These are phyloP conservation scores for Recurvomyces mirabilis DNA, from an alignment of 495 filamentous ascomycete genomes.

Conservation along the genomic window DNA sequence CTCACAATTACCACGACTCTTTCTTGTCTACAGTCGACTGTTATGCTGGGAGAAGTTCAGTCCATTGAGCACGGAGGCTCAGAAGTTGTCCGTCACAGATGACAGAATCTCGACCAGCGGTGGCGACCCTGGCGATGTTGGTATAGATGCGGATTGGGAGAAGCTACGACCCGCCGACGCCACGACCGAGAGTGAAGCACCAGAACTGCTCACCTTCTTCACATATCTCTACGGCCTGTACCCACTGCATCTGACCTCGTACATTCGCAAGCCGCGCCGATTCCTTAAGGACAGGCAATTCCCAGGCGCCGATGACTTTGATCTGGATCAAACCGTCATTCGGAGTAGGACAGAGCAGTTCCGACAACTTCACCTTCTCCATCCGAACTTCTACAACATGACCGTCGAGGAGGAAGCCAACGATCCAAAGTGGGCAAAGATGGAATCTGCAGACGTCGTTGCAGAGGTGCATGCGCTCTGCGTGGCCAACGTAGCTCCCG, in stretches of 20 bases:
- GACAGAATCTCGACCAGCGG: constrained; percentile 7
- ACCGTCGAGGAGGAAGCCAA: constrained; percentile 61
- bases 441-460: constrained; percentile 59
- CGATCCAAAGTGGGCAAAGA: constrained; percentile 61
- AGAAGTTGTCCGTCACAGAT: constrained; percentile 12
- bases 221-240: constrained; percentile 68
- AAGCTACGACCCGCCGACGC: constrained; percentile 45
- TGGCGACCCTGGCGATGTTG: constrained; percentile 10
- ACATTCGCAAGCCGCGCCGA: constrained; percentile 62
- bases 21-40: constrained; percentile 62
- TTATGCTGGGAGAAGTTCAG: constrained; percentile 57
- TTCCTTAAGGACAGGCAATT: constrained; percentile 54
- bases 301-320: constrained; percentile 52
- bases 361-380: constrained; percentile 53
- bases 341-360: constrained; percentile 55
- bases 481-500: constrained; percentile 25
- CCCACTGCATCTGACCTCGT: constrained; percentile 67
- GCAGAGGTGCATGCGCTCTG: constrained; percentile 52
- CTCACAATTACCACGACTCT: constrained; percentile 51
- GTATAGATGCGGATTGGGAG: constrained; percentile 40
- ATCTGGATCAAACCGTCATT: constrained; percentile 61
- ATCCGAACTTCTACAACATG: constrained; percentile 61
- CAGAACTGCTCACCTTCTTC: constrained; percentile 66
- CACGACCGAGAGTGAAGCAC: constrained; percentile 47
- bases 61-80: constrained; percentile 23